A percentile compares a stretch with the other conserved stretches of the same genome.
Evolutionary conservation across 768 basidiomycete species (phyloP).

Genomic region (Rhodosporidiobolus odoratus): DNA sequence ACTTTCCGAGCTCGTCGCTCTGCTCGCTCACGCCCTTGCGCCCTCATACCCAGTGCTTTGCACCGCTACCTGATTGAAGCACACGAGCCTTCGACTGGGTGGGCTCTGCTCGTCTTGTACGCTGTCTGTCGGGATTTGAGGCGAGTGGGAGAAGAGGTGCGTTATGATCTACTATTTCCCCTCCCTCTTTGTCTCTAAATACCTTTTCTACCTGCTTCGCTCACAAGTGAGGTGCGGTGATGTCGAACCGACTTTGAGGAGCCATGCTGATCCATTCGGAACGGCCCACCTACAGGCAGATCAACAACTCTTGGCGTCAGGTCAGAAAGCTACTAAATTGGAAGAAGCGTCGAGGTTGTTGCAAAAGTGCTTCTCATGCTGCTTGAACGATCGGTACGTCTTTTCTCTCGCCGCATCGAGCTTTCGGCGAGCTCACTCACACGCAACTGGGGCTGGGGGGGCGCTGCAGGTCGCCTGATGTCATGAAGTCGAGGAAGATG

Average conservation of each 20-base stretch:
- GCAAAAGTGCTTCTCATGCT: conserved; percentile 49
- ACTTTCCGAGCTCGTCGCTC: too few species aligned
- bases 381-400: conserved; percentile 71
- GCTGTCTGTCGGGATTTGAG: conserved; percentile 36
- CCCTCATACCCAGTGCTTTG: conserved; percentile 13
- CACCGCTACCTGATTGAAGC: conserved; percentile 26
- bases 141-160: conserved; percentile 30
- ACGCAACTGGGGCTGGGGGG: not conserved
- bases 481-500: conserved; percentile 75
- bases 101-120: conserved; percentile 39
- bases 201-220: too few species aligned
- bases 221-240: too few species aligned
- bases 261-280: not conserved
- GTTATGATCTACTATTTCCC: not conserved
- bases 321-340: conserved; percentile 34
- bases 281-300: conserved; percentile 24
- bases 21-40: too few species aligned
- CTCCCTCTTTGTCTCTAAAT: too few species aligned
- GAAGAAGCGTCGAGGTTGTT: conserved; percentile 39
- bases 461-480: conserved; percentile 24
- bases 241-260: not conserved
- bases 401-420: conserved; percentile 12
- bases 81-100: conserved; percentile 19
- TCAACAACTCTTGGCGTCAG: not conserved
- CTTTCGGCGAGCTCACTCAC: conserved; percentile 56